Percentiles rank a stretch among this genome's conserved stretches.
phyloP scores from a whole-genome alignment of 495 filamentous ascomycete species.

The Penicillium mononematosum region DNA sequence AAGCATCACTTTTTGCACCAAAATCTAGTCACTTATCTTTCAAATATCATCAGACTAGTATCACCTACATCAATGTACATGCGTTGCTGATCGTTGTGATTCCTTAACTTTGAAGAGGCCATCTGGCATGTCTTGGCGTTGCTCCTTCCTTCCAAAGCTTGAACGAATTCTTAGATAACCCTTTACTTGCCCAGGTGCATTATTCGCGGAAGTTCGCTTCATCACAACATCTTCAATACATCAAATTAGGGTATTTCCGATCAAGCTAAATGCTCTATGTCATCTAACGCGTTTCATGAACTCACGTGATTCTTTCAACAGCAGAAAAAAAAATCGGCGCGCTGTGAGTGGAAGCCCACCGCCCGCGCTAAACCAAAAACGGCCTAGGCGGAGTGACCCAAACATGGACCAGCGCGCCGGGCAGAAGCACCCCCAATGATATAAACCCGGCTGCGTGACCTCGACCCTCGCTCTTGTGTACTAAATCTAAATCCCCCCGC shows the following conservation, averaged over 20 bases:
- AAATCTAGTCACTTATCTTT: neutral
- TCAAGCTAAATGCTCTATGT: constrained; percentile 17
- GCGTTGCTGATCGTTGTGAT: constrained; percentile 18
- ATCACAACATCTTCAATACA: neutral
- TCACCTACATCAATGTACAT: constrained; percentile 7
- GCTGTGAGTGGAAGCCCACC: constrained; percentile 33
- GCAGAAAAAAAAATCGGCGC: constrained; percentile 27
- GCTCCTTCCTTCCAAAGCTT: neutral
- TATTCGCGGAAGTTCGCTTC: neutral
- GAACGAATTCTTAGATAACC: neutral
- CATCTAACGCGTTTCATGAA: constrained; percentile 11
- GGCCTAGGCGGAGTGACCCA: constrained; percentile 39
- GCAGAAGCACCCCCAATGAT: constrained; percentile 49
- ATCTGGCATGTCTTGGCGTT: constrained; percentile 49
- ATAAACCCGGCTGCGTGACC: constrained; percentile 53
- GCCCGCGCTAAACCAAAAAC: constrained; percentile 23
- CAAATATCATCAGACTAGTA: neutral
- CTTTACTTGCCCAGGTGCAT: neutral
- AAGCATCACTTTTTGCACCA: neutral
- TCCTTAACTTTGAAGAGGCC: constrained; percentile 28
- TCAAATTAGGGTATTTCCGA: neutral
- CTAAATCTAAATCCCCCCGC: constrained; percentile 31
- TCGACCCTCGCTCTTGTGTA: constrained; percentile 38
- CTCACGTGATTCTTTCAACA: constrained; percentile 34
- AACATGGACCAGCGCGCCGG: constrained; percentile 48